Evolutionary conservation across 257 asterid species (phyloP).

Genomic region (Cruciata laevipes): DNA sequence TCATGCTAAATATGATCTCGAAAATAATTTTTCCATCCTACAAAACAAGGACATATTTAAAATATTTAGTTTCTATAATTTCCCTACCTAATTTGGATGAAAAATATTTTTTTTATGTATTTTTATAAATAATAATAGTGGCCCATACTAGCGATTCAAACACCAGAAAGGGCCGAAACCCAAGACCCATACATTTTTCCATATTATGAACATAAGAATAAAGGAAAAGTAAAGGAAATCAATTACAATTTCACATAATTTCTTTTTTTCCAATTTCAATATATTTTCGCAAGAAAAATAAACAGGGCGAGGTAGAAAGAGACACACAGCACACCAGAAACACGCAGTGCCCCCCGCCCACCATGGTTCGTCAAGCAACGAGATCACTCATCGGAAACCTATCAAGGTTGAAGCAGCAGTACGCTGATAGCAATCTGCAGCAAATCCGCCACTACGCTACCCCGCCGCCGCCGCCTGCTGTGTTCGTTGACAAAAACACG

Average conservation of each 20-base stretch:
- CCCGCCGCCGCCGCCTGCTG: constrained; percentile 73
- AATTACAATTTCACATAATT: background rate
- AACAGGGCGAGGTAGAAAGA: background rate
- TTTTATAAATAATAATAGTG: background rate
- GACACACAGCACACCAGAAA: background rate
- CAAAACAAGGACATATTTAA: background rate
- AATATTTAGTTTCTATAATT: background rate
- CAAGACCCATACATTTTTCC: background rate
- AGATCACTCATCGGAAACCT: constrained; percentile 46
- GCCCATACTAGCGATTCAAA: background rate
- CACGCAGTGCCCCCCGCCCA: background rate
- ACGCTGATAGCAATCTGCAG: constrained; percentile 23
- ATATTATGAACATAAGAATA: background rate
- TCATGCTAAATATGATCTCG: background rate
- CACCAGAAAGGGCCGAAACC: background rate
- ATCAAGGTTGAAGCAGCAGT: constrained; percentile 36
- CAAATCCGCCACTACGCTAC: constrained; percentile 72
- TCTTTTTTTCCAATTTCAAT: background rate
- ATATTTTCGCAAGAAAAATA: background rate
- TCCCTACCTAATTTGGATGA: background rate
- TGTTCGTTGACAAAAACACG: constrained; percentile 89
- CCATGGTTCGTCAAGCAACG: constrained; percentile 64
- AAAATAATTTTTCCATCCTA: background rate
- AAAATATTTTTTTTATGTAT: too few relatives aligned
- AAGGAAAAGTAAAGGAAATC: background rate